Evolutionary conservation across 2,329 filamentous ascomycete genomes (phyloP), one percentile per base, ranked within the genome.

Genomic region (Biscogniauxia sp.): DNA sequence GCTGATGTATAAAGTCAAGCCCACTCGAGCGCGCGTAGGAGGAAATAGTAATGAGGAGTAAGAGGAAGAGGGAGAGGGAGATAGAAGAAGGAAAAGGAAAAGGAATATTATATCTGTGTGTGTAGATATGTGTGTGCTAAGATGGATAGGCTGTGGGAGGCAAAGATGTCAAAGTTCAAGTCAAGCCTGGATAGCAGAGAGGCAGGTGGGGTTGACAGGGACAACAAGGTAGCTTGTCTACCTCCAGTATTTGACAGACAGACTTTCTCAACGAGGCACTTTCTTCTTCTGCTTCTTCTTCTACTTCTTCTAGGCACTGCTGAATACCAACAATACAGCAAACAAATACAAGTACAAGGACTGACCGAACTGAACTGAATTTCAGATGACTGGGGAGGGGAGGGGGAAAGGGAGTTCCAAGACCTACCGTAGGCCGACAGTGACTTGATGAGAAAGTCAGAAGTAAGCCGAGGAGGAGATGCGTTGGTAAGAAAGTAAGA

Each of bases 31-130:
- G 23, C 23, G 23, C 2, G 23, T 23, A 23, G 23, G 23, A 23
- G 23, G 23, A 23, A 23, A 59, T 58, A 28, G 51, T 55, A 63
- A 56, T 53, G 51, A 58, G 55, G 58, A 60, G 61, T 62, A 64
- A 57, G 58, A 61, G 57, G 60, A 64, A 32, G 11, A 32, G 28
- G 28, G 7, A 32, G 28, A 8, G 6, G 60, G 58, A 58, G 57
- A 58, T 54, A 52, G 15, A 52, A 26, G 6, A 51, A 17, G 17
- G 52, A 50, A 5, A 37, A 37, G 53, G 51, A 51, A 54, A 59
- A 23, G 15, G 53, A 32, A 54, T 45, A 45, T 7, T 49, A 45
- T 45, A 7, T 32, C 9, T 32, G 37, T 45, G 37, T 45, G 37
- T 45, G 37, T 45, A 32, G 4, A 13, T 45, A 13, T n/a, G 11